These are phyloP conservation scores for Metarhizium guizhouense DNA, from an alignment of 2,329 filamentous ascomycete species.

Conservation along the genomic window DNA sequence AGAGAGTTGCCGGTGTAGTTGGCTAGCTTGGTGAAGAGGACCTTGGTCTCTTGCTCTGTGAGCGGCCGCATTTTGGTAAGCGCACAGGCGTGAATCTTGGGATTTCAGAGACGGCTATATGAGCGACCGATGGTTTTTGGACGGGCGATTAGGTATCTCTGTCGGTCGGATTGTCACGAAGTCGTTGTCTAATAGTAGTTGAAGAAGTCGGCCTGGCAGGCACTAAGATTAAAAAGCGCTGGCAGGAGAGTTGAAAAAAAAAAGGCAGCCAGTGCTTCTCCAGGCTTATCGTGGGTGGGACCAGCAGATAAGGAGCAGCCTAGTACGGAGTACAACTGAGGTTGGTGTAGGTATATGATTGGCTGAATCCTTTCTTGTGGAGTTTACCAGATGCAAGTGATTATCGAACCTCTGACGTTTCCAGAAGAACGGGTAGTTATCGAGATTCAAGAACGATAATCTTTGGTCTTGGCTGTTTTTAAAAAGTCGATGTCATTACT, in stretches of 20 bases:
- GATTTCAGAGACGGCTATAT: neutral
- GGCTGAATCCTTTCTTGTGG: neutral
- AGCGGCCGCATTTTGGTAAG: slow-evolving; percentile 61
- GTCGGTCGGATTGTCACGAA: neutral
- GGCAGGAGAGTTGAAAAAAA: slow-evolving; percentile 1
- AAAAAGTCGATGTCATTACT: neutral
- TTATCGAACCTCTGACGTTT: neutral
- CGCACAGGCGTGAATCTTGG: neutral
- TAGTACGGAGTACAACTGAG: neutral
- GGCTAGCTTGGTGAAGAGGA: slow-evolving; percentile 85
- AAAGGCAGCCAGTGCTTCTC: neutral
- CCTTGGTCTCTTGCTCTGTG: slow-evolving; percentile 70
- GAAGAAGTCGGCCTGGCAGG: neutral
- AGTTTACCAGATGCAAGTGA: neutral
- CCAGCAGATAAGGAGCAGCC: neutral
- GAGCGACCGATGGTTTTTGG: neutral
- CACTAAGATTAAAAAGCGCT: neutral
- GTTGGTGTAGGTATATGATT: neutral
- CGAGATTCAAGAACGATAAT: neutral
- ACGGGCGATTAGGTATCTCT: neutral
- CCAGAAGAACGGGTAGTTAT: neutral
- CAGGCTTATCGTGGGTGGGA: slow-evolving; percentile 4
- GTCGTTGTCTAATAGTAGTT: neutral
- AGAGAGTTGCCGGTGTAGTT: slow-evolving; percentile 85
- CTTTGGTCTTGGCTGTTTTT: neutral